Base-by-base conservation (phyloP, 1,284 basidiomycete genomes). In the Moniliella sp. region DNA sequence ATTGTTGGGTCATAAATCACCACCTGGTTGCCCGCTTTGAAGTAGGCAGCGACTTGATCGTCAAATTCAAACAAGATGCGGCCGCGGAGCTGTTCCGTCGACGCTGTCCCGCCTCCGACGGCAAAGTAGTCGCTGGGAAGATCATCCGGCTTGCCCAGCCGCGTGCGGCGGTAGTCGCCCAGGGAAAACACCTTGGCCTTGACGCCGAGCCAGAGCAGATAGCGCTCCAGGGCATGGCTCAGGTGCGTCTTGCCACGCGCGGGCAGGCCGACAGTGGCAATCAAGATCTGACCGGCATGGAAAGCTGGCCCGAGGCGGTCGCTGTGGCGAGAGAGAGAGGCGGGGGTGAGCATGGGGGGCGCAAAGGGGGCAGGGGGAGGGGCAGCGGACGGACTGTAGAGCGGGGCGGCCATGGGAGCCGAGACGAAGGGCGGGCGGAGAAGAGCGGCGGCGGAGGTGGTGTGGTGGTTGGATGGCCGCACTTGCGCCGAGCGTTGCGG, bases 1-100 rank as follows among this genome's bases (percentile, higher is more conserved):
- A n/a, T n/a, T n/a, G n/a, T n/a, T n/a, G n/a, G n/a, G 58, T 99
- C 88, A 64, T 94, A 97, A 40, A 99, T 86, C 18, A 88, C 82
- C 10, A 97, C 86, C 61, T 99, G 88, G 0, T 86, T 86, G 2
- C 67, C 64, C n/a, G 42, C 34, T 42, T 73, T 69, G 64, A 91
- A 97, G 62, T 78, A 91, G 40, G 83, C 74, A 70, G 74, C 76
- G 27, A 97, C 83, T 33, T 76, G 67, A 52, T 78, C 69, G 62
- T 94, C 83, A 44, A 91, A 78, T 11, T 76, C 80, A 2, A 69
- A 68, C 32, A 75, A 72, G 40, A 91, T 74, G 40, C 67, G 69
- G 41, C 71, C 66, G 27, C 86, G 67, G 18, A 97, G 65, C 23
- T 67, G 69, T 37, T 78, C 68, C 0, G 88, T 94, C 48, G 81